A percentile compares a stretch with the other conserved stretches of the same genome.
Conservation (phyloP, 2,329 filamentous ascomycete species). For the Cordyceps fumosorosea region DNA sequence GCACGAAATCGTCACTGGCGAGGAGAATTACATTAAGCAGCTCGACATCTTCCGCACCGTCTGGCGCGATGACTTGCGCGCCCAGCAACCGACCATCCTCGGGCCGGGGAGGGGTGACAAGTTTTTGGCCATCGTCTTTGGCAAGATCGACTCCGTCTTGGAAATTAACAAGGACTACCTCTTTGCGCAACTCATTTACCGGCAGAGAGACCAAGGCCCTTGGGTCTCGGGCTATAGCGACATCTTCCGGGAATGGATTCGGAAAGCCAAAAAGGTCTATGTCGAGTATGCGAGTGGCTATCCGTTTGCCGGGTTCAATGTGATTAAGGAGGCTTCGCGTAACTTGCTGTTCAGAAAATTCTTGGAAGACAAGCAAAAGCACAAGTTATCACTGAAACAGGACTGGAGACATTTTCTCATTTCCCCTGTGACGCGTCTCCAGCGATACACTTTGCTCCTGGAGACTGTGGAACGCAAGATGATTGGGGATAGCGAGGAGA, state of each 20-base stretch:
- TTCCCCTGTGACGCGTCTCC: conserved; percentile 77
- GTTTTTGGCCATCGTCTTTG: conserved; percentile 82
- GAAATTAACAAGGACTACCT: conserved; percentile 90
- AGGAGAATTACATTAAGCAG: conserved; percentile 85
- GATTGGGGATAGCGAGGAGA: conserved; percentile 79
- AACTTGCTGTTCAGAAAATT: conserved; percentile 86
- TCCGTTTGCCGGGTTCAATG: conserved; percentile 72
- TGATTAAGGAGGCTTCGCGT: conserved; percentile 75
- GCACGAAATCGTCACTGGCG: conserved; percentile 90
- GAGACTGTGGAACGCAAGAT: conserved; percentile 80
- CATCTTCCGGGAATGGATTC: conserved; percentile 96
- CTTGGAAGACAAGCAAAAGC: conserved; percentile 68
- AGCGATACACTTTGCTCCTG: conserved; percentile 81
- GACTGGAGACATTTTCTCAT: conserved; percentile 95
- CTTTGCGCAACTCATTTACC: conserved; percentile 88
- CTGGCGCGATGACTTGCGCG: conserved; percentile 74
- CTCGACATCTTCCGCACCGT: conserved; percentile 78
- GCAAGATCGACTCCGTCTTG: conserved; percentile 81
- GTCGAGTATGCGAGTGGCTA: conserved; percentile 88
- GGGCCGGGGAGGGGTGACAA: conserved; percentile 67
- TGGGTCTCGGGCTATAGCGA: conserved; percentile 94
- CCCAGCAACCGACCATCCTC: conserved; percentile 73
- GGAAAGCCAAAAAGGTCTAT: conserved; percentile 83
- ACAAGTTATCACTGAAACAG: conserved; percentile 74
- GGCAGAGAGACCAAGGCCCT: conserved; percentile 92